Conservation (phyloP, 192 early-diverging fungal species). For the Podila verticillata region DNA sequence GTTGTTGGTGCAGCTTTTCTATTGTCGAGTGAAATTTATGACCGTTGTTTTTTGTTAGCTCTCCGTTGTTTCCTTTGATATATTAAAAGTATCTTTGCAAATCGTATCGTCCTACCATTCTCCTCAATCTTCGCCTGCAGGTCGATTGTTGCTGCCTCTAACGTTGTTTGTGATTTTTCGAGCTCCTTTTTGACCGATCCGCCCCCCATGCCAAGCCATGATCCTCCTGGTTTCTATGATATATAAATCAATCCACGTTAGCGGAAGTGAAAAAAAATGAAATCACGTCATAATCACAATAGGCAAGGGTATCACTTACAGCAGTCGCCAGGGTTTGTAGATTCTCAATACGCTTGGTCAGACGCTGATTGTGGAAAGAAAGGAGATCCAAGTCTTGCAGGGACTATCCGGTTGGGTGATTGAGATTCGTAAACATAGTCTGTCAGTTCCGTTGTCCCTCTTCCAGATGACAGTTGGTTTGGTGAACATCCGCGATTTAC, state of each 20-base stretch:
- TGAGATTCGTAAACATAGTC: neutral
- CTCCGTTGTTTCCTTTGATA: neutral
- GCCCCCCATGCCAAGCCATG: slow-evolving; percentile 50
- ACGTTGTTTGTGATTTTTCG: slow-evolving; percentile 57
- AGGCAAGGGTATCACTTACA: slow-evolving; percentile 10
- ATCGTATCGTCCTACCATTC: slow-evolving; percentile 56
- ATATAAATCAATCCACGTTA: neutral
- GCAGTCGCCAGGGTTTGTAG: slow-evolving; percentile 56
- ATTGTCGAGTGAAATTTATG: neutral
- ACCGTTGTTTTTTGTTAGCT: neutral
- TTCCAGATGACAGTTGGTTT: too few species aligned
- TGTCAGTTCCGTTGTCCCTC: too few species aligned
- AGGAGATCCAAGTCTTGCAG: slow-evolving; percentile 65
- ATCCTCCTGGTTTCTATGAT: slow-evolving; percentile 44
- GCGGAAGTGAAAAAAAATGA: neutral
- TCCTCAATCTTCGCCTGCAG: slow-evolving; percentile 65
- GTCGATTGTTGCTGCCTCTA: slow-evolving; percentile 60
- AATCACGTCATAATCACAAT: neutral
- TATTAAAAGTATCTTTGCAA: neutral
- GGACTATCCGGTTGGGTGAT: slow-evolving; percentile 22
- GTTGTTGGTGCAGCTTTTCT: slow-evolving; percentile 61
- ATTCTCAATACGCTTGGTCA: slow-evolving; percentile 66
- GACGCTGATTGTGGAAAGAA: slow-evolving; percentile 66
- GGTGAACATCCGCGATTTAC: slow-evolving; percentile 26
- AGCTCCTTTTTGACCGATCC: slow-evolving; percentile 65